Evolutionary conservation across 2,329 filamentous ascomycete species (phyloP).

Genomic region (Ophiostoma fasciatum): DNA sequence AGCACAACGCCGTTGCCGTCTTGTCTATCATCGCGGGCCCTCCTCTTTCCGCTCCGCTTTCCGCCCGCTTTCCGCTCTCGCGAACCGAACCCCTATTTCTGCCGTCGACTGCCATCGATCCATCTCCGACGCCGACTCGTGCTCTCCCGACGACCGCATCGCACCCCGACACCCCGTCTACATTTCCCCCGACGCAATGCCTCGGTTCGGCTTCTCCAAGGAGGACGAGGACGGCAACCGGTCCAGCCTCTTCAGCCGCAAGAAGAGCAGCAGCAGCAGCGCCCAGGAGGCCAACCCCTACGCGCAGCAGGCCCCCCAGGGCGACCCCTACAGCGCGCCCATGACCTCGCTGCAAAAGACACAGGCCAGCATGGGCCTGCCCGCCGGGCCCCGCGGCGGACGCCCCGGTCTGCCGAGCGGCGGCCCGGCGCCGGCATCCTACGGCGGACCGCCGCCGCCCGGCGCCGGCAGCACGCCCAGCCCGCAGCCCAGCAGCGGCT

Average conservation of each 20-base stretch:
- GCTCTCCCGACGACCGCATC: no score
- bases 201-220: slow-evolving; percentile 41
- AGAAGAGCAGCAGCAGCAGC: slow-evolving; percentile 30
- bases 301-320: slow-evolving; percentile 29
- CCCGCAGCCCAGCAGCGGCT: slow-evolving; percentile 23
- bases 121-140: no score
- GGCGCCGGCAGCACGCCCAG: slow-evolving; percentile 11
- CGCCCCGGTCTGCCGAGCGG: slow-evolving; percentile 22
- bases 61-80: no score
- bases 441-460: slow-evolving; percentile 9
- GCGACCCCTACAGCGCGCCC: slow-evolving; percentile 40
- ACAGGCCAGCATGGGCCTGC: slow-evolving; percentile 8
- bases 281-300: slow-evolving; percentile 38
- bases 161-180: no score
- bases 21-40: no score
- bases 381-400: slow-evolving; percentile 7
- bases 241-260: slow-evolving; percentile 37
- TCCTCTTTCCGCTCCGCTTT: no score
- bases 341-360: slow-evolving; percentile 31
- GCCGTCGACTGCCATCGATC: no score
- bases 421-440: slow-evolving; percentile 1
- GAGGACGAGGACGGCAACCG: slow-evolving; percentile 32
- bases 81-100: no score
- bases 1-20: no score
- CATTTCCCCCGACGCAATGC: slow-evolving; percentile 28